Evolutionary conservation across 345 rosid genomes (phyloP).

Genomic region (Mangifera indica): DNA sequence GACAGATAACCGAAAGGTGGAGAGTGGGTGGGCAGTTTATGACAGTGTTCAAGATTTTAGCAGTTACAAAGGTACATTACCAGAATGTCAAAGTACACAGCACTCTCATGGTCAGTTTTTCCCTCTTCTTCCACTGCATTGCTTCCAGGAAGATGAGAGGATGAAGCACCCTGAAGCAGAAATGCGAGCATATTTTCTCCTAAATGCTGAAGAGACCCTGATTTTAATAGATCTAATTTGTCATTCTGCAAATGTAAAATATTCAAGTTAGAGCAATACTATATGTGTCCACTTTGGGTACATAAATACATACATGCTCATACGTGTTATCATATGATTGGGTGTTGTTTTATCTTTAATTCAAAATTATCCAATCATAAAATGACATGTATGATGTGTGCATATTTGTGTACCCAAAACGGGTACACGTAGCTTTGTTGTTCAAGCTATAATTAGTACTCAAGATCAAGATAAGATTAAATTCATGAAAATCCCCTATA

Average conservation of each 20-base stretch:
- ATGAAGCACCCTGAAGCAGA: slow-evolving; percentile 65
- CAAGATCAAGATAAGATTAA: slow-evolving; percentile 7
- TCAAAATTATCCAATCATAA: too few species aligned
- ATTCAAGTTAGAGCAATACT: too few species aligned
- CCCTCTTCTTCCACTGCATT: slow-evolving; percentile 35
- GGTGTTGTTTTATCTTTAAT: too few species aligned
- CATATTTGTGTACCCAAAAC: too few species aligned
- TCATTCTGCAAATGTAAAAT: slow-evolving; percentile 65
- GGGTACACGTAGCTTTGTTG: too few species aligned
- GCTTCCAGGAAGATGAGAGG: slow-evolving; percentile 50
- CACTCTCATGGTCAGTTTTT: slow-evolving; percentile 39
- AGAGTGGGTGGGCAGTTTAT: slow-evolving; percentile 1
- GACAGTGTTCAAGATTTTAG: slow-evolving; percentile 19
- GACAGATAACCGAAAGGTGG: slow-evolving; percentile 5
- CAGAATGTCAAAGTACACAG: slow-evolving; percentile 78
- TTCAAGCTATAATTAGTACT: slow-evolving; percentile 7
- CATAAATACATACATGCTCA: too few species aligned
- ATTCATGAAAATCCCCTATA: not conserved
- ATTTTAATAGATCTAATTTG: slow-evolving; percentile 75
- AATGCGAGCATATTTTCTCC: slow-evolving; percentile 97
- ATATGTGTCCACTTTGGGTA: too few species aligned
- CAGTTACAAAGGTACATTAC: slow-evolving; percentile 38
- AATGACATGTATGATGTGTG: too few species aligned
- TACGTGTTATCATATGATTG: too few species aligned
- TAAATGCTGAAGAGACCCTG: slow-evolving; percentile 96